These are phyloP conservation scores for Cephaloascus albidus DNA, from an alignment of 805 yeast species.

Conservation along the genomic window DNA sequence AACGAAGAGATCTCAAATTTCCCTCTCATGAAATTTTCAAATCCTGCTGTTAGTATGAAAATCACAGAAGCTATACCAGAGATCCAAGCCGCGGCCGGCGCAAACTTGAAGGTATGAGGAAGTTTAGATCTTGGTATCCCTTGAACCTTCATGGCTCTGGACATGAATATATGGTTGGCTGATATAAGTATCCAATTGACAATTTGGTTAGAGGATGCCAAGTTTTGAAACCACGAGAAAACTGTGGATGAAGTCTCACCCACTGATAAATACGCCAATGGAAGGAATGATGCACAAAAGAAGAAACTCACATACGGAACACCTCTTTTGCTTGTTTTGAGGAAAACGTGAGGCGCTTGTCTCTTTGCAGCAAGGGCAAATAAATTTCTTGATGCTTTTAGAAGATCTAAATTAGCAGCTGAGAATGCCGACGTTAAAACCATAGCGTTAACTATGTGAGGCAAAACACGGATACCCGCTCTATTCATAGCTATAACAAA, in stretches of 20 bases:
- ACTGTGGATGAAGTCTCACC: slow-evolving; percentile 15
- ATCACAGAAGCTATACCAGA: slow-evolving; percentile 14
- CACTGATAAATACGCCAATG: slow-evolving; percentile 24
- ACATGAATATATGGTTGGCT: slow-evolving; percentile 17
- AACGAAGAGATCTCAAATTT: slow-evolving; percentile 13
- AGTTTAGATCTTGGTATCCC: slow-evolving; percentile 19
- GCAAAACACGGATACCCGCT: slow-evolving; percentile 22
- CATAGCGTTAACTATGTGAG: slow-evolving; percentile 26
- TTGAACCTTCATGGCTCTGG: slow-evolving; percentile 29
- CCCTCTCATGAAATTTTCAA: slow-evolving; percentile 20
- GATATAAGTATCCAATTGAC: slow-evolving; percentile 21
- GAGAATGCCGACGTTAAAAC: slow-evolving; percentile 29
- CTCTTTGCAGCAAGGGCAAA: slow-evolving; percentile 26
- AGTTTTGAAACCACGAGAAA: slow-evolving; percentile 22
- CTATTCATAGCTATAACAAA: slow-evolving; percentile 27
- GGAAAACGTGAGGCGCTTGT: slow-evolving; percentile 26
- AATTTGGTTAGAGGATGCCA: slow-evolving; percentile 19
- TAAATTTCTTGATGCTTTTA: slow-evolving; percentile 20
- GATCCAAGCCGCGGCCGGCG: slow-evolving; percentile 20
- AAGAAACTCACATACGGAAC: slow-evolving; percentile 16
- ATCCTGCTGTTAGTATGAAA: slow-evolving; percentile 24
- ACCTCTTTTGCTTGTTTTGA: slow-evolving; percentile 20
- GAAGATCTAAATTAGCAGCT: slow-evolving; percentile 21
- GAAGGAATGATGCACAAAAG: slow-evolving; percentile 15
- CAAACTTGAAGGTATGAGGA: slow-evolving; percentile 17